A percentile compares a stretch with the other conserved stretches of the same genome.
These are phyloP conservation scores for Corylus heterophylla DNA, from an alignment of 306 rosid genomes.

Conservation along the genomic window DNA sequence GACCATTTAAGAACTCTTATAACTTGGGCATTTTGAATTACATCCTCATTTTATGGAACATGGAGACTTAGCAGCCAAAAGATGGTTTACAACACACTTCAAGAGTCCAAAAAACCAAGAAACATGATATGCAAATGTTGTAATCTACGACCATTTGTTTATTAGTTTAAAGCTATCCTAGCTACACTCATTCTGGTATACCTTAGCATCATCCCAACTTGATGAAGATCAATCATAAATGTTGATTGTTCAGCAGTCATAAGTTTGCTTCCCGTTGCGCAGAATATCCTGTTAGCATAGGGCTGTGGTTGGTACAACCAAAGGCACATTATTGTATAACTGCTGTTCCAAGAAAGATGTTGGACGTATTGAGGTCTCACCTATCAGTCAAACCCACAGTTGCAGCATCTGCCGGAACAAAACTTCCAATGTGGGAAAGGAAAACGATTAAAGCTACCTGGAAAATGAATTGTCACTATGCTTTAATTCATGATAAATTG, in stretches of 20 bases:
- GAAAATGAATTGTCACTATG: slow-evolving; percentile 20
- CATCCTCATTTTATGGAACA: slow-evolving; percentile 10
- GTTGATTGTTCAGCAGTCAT: slow-evolving; percentile 95
- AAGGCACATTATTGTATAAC: slow-evolving; percentile 11
- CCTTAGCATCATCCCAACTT: slow-evolving; percentile 98
- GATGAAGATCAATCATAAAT: slow-evolving; percentile 93
- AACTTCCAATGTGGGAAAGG: slow-evolving; percentile 94
- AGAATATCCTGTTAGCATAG: slow-evolving; percentile 73
- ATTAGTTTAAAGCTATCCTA: slow-evolving; percentile 13
- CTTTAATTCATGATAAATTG: slow-evolving; percentile 2
- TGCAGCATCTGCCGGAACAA: slow-evolving; percentile 97
- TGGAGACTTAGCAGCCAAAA: not conserved
- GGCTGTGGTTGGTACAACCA: slow-evolving; percentile 16
- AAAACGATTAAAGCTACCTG: slow-evolving; percentile 95
- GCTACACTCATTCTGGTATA: slow-evolving; percentile 33
- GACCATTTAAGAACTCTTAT: slow-evolving; percentile 1
- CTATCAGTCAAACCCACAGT: slow-evolving; percentile 97
- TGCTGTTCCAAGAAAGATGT: slow-evolving; percentile 23
- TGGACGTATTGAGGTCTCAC: slow-evolving; percentile 38
- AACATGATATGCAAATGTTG: slow-evolving; percentile 19
- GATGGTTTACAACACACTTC: slow-evolving; percentile 2
- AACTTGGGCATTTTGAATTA: slow-evolving; percentile 4
- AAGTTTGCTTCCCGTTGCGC: slow-evolving; percentile 88
- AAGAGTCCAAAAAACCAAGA: slow-evolving; percentile 15
- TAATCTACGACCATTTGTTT: slow-evolving; percentile 1